Evolutionary conservation across 2,329 filamentous ascomycete genomes (phyloP), one percentile per base, ranked within the genome.

Genomic region (Penicillium sp.): DNA sequence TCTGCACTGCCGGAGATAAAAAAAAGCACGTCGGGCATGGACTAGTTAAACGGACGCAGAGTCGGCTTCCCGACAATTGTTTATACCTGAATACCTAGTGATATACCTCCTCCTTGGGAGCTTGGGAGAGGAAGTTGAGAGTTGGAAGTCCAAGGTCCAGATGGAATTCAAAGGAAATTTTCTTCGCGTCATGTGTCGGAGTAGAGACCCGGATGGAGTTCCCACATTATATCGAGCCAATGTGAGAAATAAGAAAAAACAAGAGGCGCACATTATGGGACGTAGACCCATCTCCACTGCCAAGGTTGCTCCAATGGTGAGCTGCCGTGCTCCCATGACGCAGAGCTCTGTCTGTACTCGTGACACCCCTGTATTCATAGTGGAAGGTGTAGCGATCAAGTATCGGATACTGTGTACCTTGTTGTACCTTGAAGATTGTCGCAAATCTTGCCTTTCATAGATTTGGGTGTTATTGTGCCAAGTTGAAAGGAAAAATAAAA

Each of bases 101-200:
- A 31, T 31, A 23, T 23, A 23, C 23, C 23, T 23, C 12, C 10
- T 10, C 29, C 29, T 10, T 31, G 29, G 27, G 10, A 2, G 4
- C 10, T 12, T 31, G 29, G 29, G 29, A 31, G 10, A 31, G 29
- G 12, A 33, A 33, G 31, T 33, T 33, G 12, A 1, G 1, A 33
- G 31, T 13, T 33, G 12, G 29, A 12, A 12, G 29, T 10, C 9
- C 8, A 4, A 31, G 4, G 29, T 31, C 29, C 4, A 31, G 29
- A 31, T 13, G 31, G 31, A 33, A 33, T 33, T 33, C 17, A 8
- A 40, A n/a, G 13, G 37, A 66, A 66, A 66, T 65, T 60, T 52
- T 71, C 67, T 71, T 62, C 58, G 62, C 64, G 69, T 73, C 71
- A 73, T 71, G 69, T 58, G 53, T 65, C 65, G 64, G 67, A 54